Evolutionary conservation across 768 basidiomycete genomes (phyloP), one percentile per base, ranked within the genome.

Genomic region (Rhizopogon vinicolor): DNA sequence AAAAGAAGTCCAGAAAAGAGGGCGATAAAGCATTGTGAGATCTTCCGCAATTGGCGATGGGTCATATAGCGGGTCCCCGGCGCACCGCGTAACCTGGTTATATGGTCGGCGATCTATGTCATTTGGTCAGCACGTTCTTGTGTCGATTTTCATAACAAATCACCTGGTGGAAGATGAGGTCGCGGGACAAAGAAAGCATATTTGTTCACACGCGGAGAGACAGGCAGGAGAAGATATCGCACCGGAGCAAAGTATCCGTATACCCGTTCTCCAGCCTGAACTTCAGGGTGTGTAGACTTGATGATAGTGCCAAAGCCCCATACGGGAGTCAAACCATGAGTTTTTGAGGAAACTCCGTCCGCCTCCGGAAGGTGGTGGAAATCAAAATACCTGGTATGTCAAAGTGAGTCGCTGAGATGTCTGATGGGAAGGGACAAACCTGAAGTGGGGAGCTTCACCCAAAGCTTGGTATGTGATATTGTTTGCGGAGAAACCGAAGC

Each of bases 1-100:
- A 59, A 79, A 88, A 1, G 87, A 78, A 0, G 86, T 87, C 86
- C 86, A 88, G 66, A 87, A 88, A 14, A 88, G 73, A 0, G 87
- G 85, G 0, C 85, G 78, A 59, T 85, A 88, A 14, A 88, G 77
- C 87, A 88, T 87, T 0, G 79, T 81, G 41, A 86, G 71, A 61
- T 86, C 86, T 65, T 88, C 86, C 1, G 70, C 67, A 1, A 63
- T 58, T 0, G 78, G 72, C 0, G 75, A 75, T 0, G 79, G 69
- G 16, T 72, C 72, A 56, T 86, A 86, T 51, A 82, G 74, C 0
- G 79, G 75, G 57, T 88, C 86, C 8, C 65, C 62, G 6, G 75
- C 68, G 57, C 86, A 88, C 13, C 86, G 80, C 13, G 77, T 76
- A 45, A 88, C 71, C 62, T 84, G 84, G 58, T 88, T 88, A 65